Conservation (phyloP, 306 rosid genomes). For the Carpinus fangiana region DNA sequence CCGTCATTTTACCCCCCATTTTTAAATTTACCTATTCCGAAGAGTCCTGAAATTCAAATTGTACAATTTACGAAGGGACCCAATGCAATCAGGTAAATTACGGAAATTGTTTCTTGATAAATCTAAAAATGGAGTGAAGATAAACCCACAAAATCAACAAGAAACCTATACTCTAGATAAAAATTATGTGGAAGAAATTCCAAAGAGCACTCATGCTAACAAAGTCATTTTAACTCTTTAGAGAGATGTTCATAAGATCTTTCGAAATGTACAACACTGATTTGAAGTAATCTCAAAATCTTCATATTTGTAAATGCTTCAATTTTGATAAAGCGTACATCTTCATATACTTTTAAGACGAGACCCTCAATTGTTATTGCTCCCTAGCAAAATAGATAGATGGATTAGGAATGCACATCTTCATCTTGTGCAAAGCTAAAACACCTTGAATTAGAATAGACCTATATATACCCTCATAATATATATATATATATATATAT, state of each 20-base stretch:
- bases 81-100: too few species aligned
- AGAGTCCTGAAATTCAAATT: neutral
- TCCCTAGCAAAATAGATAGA: too few species aligned
- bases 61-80: neutral
- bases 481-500: too few species aligned
- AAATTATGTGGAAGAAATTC: neutral
- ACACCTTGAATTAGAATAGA: neutral
- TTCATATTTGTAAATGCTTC: neutral
- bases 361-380: too few species aligned
- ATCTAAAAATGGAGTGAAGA: neutral
- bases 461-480: neutral
- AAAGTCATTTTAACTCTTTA: neutral
- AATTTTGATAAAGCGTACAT: neutral
- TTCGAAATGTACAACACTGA: neutral
- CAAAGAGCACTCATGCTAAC: neutral
- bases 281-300: neutral
- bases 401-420: too few species aligned
- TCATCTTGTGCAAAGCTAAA: neutral
- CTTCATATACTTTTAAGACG: neutral
- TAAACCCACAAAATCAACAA: neutral
- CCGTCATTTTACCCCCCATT: too few species aligned
- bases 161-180: neutral
- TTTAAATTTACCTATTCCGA: too few species aligned
- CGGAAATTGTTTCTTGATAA: neutral
- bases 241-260: neutral